These are phyloP conservation scores for Arthrinium phaeospermum DNA, from an alignment of 2,329 filamentous ascomycete species.

Conservation along the genomic window DNA sequence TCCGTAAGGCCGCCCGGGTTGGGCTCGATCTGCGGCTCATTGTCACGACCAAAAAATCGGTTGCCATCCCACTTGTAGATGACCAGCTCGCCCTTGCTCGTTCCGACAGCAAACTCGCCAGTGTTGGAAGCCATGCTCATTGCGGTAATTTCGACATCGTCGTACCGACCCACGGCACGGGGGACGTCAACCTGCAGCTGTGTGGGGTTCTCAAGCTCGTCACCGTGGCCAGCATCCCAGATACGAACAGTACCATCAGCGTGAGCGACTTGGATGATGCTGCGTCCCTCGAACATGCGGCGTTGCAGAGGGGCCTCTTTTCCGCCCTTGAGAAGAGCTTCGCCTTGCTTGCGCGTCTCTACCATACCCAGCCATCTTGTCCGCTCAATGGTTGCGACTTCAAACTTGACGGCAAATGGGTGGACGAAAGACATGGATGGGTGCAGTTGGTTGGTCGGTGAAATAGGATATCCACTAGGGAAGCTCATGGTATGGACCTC, in stretches of 20 bases:
- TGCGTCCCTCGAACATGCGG: conserved; percentile 81
- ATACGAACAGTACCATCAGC: conserved; percentile 89
- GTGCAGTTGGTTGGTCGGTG: conserved; percentile 90
- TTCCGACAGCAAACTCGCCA: conserved; percentile 84
- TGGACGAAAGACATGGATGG: conserved; percentile 87
- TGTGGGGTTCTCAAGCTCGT: conserved; percentile 87
- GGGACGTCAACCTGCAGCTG: conserved; percentile 87
- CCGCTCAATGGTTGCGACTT: conserved; percentile 76
- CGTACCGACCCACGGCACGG: conserved; percentile 78
- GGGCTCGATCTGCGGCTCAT: conserved; percentile 56
- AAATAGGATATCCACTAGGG: conserved; percentile 88
- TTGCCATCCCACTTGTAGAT: conserved; percentile 91
- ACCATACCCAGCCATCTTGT: conserved; percentile 87
- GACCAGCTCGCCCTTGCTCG: conserved; percentile 81
- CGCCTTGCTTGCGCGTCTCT: conserved; percentile 82
- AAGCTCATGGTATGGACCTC: conserved; percentile 91
- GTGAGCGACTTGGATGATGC: conserved; percentile 85
- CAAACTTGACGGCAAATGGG: conserved; percentile 79
- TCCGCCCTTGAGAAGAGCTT: conserved; percentile 79
- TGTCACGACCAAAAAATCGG: conserved; percentile 69
- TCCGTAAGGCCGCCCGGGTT: conserved; percentile 75
- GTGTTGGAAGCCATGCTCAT: conserved; percentile 82
- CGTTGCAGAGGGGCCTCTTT: conserved; percentile 72
- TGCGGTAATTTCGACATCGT: conserved; percentile 77
- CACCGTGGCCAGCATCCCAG: conserved; percentile 90